Evolutionary conservation across 2,329 filamentous ascomycete species (phyloP), one percentile per base, ranked within the genome.

Genomic region (Colletotrichum higginsianum): DNA sequence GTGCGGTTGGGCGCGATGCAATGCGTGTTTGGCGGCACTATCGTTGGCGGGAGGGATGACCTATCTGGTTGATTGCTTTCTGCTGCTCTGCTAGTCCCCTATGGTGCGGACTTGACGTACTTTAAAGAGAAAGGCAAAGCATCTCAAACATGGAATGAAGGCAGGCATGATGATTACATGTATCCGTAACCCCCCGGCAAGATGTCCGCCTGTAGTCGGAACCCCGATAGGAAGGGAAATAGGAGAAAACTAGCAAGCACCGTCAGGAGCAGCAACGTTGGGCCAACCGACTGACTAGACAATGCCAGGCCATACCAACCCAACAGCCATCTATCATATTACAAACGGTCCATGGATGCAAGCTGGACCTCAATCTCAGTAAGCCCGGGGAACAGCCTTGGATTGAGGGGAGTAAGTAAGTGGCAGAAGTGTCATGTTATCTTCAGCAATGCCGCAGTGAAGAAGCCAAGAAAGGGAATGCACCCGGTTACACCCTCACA

Each of bases 301-400:
- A 21, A 30, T 40, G 52, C 52, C 40, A 30, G 38, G 16, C 62
- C 67, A 55, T 61, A 38, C 52, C 52, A 38, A 55, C 52, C 52
- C 52, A 53, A 35, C 52, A 53, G 12, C 67, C 47, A 49, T 40
- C 38, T 38, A n/a, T 40, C 23, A 13, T 21, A 2, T 30, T 21
- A 2, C 16, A n/a, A 30, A 55, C 26, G 18, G 26, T 18, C 52
- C 26, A 16, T 9, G 26, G 52, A 55, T 38, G 52, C 52, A 38
- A n/a, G 16, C 49, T 38, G 44, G 58, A 61, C 18, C 30, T 16
- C 52, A 3, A 49, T 49, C 26, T 46, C 42, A 40, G 44, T 47
- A 61, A 49, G 30, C 46, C 46, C 30, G 61, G n/a, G 61, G 38
- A 46, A 38, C 18, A 47, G 30, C 52, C 52, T 38, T 21, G 26